Conservation (phyloP, 805 yeast species). For the Metschnikowia baotianmanensis region DNA sequence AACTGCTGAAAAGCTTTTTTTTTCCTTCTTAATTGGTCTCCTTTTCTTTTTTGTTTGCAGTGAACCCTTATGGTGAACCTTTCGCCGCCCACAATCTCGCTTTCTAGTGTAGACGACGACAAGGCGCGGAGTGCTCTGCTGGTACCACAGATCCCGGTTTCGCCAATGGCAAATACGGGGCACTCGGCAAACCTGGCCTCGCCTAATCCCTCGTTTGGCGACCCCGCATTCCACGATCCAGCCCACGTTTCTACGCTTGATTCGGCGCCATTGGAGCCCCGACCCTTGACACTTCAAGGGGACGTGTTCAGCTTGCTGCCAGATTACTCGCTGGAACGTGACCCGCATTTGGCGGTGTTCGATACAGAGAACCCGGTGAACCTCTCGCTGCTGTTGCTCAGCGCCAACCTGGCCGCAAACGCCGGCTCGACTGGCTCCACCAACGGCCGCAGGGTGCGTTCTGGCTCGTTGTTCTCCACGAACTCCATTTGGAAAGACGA, state of each 20-base stretch:
- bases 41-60: neutral
- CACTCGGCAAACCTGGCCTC: slow-evolving; percentile 1
- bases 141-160: slow-evolving; percentile 1
- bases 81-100: slow-evolving; percentile 17
- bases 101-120: slow-evolving; percentile 13
- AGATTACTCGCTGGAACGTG: slow-evolving; percentile 8
- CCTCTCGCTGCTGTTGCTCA: slow-evolving; percentile 18
- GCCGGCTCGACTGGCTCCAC: slow-evolving; percentile 7
- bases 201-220: slow-evolving; percentile 2
- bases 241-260: slow-evolving; percentile 11
- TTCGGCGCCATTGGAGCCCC: slow-evolving; percentile 13
- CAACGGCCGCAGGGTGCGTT: slow-evolving; percentile 42
- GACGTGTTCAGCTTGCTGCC: slow-evolving; percentile 13
- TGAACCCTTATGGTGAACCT: slow-evolving; percentile 12
- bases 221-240: neutral
- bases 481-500: slow-evolving; percentile 62
- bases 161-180: slow-evolving; percentile 1
- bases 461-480: slow-evolving; percentile 51
- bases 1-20: neutral
- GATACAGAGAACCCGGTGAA: slow-evolving; percentile 1
- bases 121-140: slow-evolving; percentile 1
- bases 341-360: neutral
- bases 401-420: slow-evolving; percentile 8
- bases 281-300: slow-evolving; percentile 5
- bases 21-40: neutral